Base-by-base conservation (phyloP, 495 filamentous ascomycete genomes). In the Acidiella bohemica region DNA sequence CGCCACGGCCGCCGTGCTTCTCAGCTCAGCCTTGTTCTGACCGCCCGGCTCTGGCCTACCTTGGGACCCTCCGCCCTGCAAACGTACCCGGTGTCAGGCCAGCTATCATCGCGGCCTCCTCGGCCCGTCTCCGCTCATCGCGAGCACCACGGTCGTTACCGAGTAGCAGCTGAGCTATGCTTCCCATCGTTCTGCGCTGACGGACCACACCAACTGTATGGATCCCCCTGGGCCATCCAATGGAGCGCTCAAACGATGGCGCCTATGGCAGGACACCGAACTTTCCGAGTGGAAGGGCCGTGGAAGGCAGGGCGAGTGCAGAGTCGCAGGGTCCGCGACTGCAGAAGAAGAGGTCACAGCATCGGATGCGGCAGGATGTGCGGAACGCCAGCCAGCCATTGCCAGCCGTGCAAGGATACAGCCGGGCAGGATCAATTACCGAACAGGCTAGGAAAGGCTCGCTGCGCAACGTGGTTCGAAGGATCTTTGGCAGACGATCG, bases 381-480 rank as follows among this genome's bases (percentile, higher is more conserved):
- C 26, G 36, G 4, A 32, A 41, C 26, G 31, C 44, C n/a, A 34
- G 28, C 20, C 36, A 35, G 16, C 39, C 36, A 35, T 17, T 42
- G 9, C 26, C 37, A 10, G 30, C 24, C 19, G 5, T 4, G 3
- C 20, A 37, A 8, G 34, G 24, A 14, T 19, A 13, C 9, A 11
- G 25, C 20, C n/a, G 6, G 26, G 35, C 33, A 4, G 36, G 13
- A n/a, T n/a, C n/a, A n/a, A n/a, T n/a, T n/a, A n/a, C n/a, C 16
- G 23, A 34, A 9, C 32, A 53, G 33, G 21, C 32, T 13, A 39
- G 47, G 17, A 47, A 50, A 34, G 47, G 51, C 5, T 53, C 51
- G 13, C 33, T 53, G 21, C 47, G 51, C 42, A 38, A 46, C 22
- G 47, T 42, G 9, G 47, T 53, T n/a, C 51, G 51, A 9, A 34